Evolutionary conservation across 805 yeast genomes (phyloP).

Genomic region (Zygoascus flipseniorum): DNA sequence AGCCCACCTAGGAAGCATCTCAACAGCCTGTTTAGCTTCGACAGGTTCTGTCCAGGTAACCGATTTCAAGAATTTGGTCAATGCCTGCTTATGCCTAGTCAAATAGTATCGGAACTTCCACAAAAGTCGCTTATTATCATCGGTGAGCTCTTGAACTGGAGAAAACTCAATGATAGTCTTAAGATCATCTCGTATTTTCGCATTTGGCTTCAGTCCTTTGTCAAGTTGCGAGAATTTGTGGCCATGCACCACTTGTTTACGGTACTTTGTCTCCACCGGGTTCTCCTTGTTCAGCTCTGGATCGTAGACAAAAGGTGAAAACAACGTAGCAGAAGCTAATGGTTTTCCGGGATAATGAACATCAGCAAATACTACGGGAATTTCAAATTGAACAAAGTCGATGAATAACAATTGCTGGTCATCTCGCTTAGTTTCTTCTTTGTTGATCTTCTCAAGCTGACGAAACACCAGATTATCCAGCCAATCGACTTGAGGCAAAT

Average conservation of each 20-base stretch:
- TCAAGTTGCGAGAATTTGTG: conserved; percentile 72
- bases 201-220: conserved; percentile 80
- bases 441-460: conserved; percentile 37
- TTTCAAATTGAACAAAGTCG: conserved; percentile 57
- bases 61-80: conserved; percentile 78
- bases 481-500: conserved; percentile 57
- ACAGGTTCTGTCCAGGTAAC: conserved; percentile 80
- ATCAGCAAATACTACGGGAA: conserved; percentile 66
- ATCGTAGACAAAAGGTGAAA: conserved; percentile 40
- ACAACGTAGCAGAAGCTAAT: conserved; percentile 11
- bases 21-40: conserved; percentile 74
- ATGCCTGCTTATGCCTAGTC: conserved; percentile 54
- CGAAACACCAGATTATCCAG: conserved; percentile 59
- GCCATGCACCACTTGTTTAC: conserved; percentile 66
- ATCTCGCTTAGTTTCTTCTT: conserved; percentile 9
- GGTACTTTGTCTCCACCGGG: conserved; percentile 82
- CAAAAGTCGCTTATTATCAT: conserved; percentile 73
- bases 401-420: conserved; percentile 35
- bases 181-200: conserved; percentile 69
- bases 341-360: conserved; percentile 32
- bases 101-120: conserved; percentile 88
- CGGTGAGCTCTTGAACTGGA: conserved; percentile 72
- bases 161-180: conserved; percentile 63
- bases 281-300: conserved; percentile 64
- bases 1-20: conserved; percentile 59